Evolutionary conservation across 495 filamentous ascomycete species (phyloP), one percentile per base, ranked within the genome.

Genomic region (Penicillium manginii): DNA sequence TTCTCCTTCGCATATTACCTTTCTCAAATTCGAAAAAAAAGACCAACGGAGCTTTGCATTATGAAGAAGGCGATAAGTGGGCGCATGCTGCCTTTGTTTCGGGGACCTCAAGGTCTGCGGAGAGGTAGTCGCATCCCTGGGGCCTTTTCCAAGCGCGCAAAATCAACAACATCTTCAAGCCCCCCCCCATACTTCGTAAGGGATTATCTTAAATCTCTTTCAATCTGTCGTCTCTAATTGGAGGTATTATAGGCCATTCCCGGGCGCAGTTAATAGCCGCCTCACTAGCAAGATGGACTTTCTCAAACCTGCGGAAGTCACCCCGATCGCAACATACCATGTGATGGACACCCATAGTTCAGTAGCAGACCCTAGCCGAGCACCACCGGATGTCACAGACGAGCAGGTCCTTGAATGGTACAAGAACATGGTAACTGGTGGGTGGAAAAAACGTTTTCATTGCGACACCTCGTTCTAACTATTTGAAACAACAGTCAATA

Each of bases 241-340:
- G 26, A 50, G 2, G 48, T 14, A 50, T 17, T 15, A 19, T 9
- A 31, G 23, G 29, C 23, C 23, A 33, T 97, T 97, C 64, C 93
- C 93, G 1, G 93, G 93, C 19, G 93, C 93, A 0, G 81, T 97
- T 31, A 89, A 93, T 72, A 92, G 88, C 71, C 88, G 88, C 55
- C 96, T 97, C 73, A 93, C 88, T 11, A 85, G 83, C 60, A 73
- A 80, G 10, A 84, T 96, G 66, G 69, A 75, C 26, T 96, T 96
- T 72, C 80, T 87, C 50, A 75, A 81, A 19, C 89, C 92, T 2
- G 76, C 80, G 5, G 77, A 80, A 32, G 65, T 73, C 50, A 76
- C 85, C 12, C 84, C 89, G 7, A 84, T 96, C 63, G 81, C 90
- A 23, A 96, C 91, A 6, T 96, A 91, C 74, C 88, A 91, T 10